Conservation (phyloP, 1,284 basidiomycete species). For the Malassezia restricta region DNA sequence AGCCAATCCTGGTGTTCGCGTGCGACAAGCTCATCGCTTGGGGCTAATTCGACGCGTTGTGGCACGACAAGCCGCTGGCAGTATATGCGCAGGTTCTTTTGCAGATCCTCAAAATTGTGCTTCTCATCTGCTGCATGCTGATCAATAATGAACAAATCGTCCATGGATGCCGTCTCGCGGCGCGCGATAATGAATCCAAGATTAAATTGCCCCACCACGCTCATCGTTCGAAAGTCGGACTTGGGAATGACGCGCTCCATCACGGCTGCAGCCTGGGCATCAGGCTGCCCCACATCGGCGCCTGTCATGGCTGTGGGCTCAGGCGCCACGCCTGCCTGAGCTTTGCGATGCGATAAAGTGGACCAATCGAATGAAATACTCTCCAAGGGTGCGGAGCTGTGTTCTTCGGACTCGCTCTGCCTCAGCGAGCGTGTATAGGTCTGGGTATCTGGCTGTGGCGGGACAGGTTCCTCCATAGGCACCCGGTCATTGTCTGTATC, state of each 20-base stretch:
- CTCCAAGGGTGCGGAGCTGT: neutral
- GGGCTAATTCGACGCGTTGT: slow-evolving; percentile 66
- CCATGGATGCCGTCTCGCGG: slow-evolving; percentile 45
- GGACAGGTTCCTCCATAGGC: no score
- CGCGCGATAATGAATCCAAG: slow-evolving; percentile 84
- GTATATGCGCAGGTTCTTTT: slow-evolving; percentile 71
- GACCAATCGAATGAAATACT: neutral
- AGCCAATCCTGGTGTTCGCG: slow-evolving; percentile 73
- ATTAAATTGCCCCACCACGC: slow-evolving; percentile 87
- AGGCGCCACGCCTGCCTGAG: neutral
- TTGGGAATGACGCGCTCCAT: slow-evolving; percentile 79
- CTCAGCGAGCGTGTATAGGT: no score
- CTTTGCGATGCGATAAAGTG: neutral
- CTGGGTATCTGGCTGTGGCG: no score
- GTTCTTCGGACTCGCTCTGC: no score
- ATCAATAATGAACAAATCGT: slow-evolving; percentile 73
- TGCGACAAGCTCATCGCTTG: slow-evolving; percentile 77
- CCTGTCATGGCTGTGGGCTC: neutral
- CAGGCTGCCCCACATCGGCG: neutral
- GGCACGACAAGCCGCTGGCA: slow-evolving; percentile 76
- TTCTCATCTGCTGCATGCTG: slow-evolving; percentile 72
- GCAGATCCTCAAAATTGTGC: slow-evolving; percentile 90
- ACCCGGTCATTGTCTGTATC: no score
- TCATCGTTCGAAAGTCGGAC: slow-evolving; percentile 71
- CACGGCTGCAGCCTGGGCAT: slow-evolving; percentile 54